Base-by-base conservation (phyloP, 2,329 filamentous ascomycete species). In the Diaporthe helianthi region DNA sequence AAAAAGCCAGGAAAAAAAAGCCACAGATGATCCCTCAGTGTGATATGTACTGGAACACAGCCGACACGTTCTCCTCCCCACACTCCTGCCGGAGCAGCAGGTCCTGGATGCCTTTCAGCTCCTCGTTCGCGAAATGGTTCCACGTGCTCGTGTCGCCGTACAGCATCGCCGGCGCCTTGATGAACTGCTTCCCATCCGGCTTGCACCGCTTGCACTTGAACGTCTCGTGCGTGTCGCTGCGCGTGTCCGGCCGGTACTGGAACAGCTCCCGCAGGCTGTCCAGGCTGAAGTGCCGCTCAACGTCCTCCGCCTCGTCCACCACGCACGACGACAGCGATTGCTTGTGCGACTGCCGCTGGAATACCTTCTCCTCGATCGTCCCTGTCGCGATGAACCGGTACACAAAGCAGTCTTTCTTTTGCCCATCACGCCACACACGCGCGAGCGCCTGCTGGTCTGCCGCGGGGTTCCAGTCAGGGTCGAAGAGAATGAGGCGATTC, bases 361-460 rank as follows among this genome's bases (percentile, higher is more conserved):
- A 99, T 74, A 99, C 98, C 83, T 99, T 99, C 80, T 99, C 96
- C 78, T 99, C 96, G 71, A 99, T 99, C 0, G 94, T 98, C 4
- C 96, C 96, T 0, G 97, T 98, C 0, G 94, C 93, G 75, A 99
- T 99, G 82, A 99, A 99, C n/a, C 96, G 92, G 80, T 99, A 99
- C 19, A 99, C 96, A 76, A 99, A 99, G 77, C 96, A 99, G 77
- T 99, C 96, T 78, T 99, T 99, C 86, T 97, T 98, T 80, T 99
- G 96, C 0, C 96, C 96, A 76, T 99, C 96, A 85, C 96, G 93
- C 96, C 96, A 99, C 24, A 99, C 96, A 83, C 96, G 92, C 44
- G 96, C 96, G 36, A 99, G 87, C 4, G 96, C 96, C 82, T 99
- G 96, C 79, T 99, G 96, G 77, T 99, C 96, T 0, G 96, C 94